Evolutionary conservation across 441 rosid genomes (phyloP).

Genomic region (Brassica hybrid): DNA sequence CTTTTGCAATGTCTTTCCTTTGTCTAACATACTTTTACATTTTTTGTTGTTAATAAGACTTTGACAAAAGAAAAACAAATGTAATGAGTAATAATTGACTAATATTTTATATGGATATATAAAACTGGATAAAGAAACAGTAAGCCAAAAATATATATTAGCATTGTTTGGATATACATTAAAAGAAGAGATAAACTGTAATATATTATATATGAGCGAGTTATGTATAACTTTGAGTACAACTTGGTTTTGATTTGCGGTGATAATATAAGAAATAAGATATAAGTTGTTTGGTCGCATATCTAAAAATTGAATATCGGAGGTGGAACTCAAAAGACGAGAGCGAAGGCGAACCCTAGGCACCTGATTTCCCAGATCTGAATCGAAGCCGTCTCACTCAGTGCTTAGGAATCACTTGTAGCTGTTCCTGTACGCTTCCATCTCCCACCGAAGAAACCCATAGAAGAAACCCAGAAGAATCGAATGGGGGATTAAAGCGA

Average conservation of each 20-base stretch:
- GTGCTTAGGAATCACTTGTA: too few species aligned
- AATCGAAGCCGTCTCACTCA: too few species aligned
- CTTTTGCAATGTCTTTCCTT: background rate
- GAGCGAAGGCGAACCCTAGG: too few species aligned
- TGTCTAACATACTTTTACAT: background rate
- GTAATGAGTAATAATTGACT: slow-evolving; percentile 20
- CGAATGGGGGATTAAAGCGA: too few species aligned
- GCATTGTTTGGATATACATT: background rate
- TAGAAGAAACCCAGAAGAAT: too few species aligned
- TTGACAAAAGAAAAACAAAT: slow-evolving; percentile 18
- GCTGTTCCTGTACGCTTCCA: too few species aligned
- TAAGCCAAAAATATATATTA: background rate
- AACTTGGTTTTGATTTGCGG: slow-evolving; percentile 10
- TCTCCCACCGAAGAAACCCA: too few species aligned
- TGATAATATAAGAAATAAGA: background rate
- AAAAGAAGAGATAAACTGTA: background rate
- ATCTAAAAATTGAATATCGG: background rate
- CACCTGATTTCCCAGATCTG: too few species aligned
- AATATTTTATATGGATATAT: background rate
- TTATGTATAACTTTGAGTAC: slow-evolving; percentile 4
- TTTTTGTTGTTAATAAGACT: background rate
- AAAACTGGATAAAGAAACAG: background rate
- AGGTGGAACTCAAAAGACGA: too few species aligned
- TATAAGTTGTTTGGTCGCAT: background rate
- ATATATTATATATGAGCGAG: background rate